phyloP scores from a whole-genome alignment of 768 basidiomycete species.

The Mrakia hoshinonis region DNA sequence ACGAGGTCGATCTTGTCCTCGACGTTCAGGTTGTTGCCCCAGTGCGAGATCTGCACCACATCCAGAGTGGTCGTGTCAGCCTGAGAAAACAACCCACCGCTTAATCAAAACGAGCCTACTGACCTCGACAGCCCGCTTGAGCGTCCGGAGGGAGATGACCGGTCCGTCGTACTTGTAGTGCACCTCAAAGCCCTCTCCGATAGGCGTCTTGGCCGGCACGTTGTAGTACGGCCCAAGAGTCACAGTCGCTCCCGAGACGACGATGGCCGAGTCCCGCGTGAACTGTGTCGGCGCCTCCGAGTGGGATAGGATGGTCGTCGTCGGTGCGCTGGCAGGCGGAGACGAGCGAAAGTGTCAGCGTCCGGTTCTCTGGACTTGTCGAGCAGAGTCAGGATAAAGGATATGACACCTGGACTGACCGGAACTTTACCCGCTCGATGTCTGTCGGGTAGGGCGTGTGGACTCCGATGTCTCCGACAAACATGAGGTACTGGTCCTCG shows the following conservation, averaged over 20 bases:
- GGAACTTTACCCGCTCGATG: constrained; percentile 68
- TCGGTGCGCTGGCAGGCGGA: constrained; percentile 50
- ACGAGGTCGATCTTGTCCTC: constrained; percentile 76
- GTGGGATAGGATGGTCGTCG: constrained; percentile 62
- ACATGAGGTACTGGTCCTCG: constrained; percentile 71
- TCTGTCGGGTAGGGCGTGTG: constrained; percentile 72
- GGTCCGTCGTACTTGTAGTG: constrained; percentile 81
- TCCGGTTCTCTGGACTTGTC: not conserved
- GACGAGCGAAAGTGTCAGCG: too few species aligned
- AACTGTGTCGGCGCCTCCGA: constrained; percentile 42
- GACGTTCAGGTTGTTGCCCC: constrained; percentile 90
- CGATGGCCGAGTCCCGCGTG: constrained; percentile 57
- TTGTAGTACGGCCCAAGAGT: constrained; percentile 83
- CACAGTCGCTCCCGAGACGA: constrained; percentile 67
- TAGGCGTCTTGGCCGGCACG: constrained; percentile 54
- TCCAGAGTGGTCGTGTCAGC: too few species aligned
- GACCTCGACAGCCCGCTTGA: constrained; percentile 67
- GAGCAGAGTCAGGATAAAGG: not conserved
- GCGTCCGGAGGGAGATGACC: constrained; percentile 61
- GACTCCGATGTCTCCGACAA: constrained; percentile 65
- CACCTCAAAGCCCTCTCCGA: constrained; percentile 52
- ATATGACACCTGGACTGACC: not conserved
- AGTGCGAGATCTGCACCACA: constrained; percentile 59
- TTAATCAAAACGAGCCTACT: too few species aligned
- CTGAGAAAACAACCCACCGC: too few species aligned